Base-by-base conservation (phyloP, 1,284 basidiomycete species). In the Entoloma clypeatum region DNA sequence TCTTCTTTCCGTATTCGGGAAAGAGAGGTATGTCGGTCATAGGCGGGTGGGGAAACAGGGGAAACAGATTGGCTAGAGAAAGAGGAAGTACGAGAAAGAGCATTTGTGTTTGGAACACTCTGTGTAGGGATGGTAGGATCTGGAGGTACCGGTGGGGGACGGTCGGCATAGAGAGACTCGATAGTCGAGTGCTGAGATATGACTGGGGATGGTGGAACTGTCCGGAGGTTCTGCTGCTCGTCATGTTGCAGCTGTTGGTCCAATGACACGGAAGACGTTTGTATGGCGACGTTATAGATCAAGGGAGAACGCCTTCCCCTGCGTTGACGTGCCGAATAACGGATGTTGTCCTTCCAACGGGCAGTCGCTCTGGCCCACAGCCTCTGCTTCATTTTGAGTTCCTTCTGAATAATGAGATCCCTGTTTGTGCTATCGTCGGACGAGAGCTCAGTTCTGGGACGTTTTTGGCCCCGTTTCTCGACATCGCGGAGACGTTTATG, bases 331-430 rank as follows among this genome's bases (percentile, higher is more conserved):
- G 73, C 73, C 17, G 74, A 67, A 41, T 74, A 69, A 18, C 75
- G 71, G 10, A 75, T 69, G 36, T 77, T 77, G 3, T 71, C 72
- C 51, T 70, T 78, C 83, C 83, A 86, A 29, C 77, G 68, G 8
- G 75, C 77, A 4, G 73, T 76, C 3, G 81, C 79, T 41, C 62
- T 69, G 2, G 72, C 69, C 79, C 80, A 84, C 32, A 77, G 53
- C 48, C 72, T 77, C 56, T 79, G 74, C 52, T 73, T 74, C 7
- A 59, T 60, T 36, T 69, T 72, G 6, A 61, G 58, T 32, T 74
- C 73, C 44, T 65, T 67, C 49, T 75, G 70, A 11, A 58, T 49
- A 10, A 57, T 52, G 13, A 58, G 56, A 10, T 65, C 62, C 17
- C 62, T 58, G 3, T 58, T 60, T 7, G 56, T 55, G 34, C 51